A percentile compares a stretch with the other conserved stretches of the same genome.
Conservation (phyloP, 305 asterid genomes). For the Striga hermonthica region DNA sequence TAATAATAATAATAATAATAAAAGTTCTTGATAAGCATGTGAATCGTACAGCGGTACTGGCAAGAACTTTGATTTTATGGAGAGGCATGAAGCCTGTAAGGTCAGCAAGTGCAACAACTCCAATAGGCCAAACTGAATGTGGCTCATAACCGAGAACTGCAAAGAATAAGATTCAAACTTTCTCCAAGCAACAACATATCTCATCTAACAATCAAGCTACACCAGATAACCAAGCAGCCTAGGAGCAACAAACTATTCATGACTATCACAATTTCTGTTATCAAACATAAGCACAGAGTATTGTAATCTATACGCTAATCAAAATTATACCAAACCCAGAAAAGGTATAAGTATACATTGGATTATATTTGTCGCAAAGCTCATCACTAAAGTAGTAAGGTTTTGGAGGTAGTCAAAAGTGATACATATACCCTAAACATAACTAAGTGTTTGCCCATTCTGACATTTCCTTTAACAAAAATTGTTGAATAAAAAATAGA, state of each 20-base stretch:
- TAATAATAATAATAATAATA: too few relatives aligned
- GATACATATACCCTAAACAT: conserved; percentile 9
- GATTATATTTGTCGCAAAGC: conserved; percentile 17
- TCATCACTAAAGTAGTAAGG: conserved; percentile 7
- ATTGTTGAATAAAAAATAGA: too few relatives aligned
- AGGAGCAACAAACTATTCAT: conserved; percentile 21
- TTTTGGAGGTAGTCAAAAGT: not conserved
- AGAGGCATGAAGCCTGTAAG: conserved; percentile 85
- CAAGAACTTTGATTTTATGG: conserved; percentile 78
- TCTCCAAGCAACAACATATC: conserved; percentile 6
- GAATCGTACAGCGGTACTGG: conserved; percentile 83
- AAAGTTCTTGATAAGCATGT: conserved; percentile 9
- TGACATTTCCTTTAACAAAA: too few relatives aligned
- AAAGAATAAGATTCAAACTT: conserved; percentile 24
- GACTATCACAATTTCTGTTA: conserved; percentile 17
- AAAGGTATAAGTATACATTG: not conserved
- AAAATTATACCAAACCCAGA: conserved; percentile 14
- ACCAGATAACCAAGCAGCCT: conserved; percentile 19
- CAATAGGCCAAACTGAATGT: conserved; percentile 97
- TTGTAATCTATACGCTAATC: not conserved
- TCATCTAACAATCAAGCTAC: conserved; percentile 17
- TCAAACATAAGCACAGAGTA: conserved; percentile 9
- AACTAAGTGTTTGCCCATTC: too few relatives aligned
- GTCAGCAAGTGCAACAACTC: conserved; percentile 79
- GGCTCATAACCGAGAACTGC: conserved; percentile 97